These are phyloP conservation scores for Rhizopogon vulgaris DNA, from an alignment of 768 basidiomycete species.

Conservation along the genomic window DNA sequence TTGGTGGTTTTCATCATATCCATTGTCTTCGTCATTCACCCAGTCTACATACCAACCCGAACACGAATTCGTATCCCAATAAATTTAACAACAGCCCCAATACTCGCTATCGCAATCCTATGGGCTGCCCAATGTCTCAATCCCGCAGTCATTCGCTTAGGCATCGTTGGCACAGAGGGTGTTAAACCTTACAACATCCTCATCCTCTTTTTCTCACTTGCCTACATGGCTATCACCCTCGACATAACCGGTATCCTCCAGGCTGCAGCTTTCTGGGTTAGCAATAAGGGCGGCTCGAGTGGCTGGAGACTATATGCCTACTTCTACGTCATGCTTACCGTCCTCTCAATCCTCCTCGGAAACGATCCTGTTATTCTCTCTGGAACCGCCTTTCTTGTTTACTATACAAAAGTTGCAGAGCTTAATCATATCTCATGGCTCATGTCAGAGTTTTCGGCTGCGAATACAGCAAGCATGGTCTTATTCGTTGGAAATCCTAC, in stretches of 20 bases:
- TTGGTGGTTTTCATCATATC: constrained; percentile 48
- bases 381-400: constrained; percentile 85
- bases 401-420: constrained; percentile 62
- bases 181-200: constrained; percentile 91
- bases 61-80: constrained; percentile 32
- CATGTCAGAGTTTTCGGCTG: constrained; percentile 71
- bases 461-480: constrained; percentile 72
- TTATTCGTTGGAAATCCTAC: constrained; percentile 89
- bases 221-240: constrained; percentile 89
- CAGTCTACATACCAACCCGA: constrained; percentile 35
- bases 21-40: constrained; percentile 45
- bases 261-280: constrained; percentile 86
- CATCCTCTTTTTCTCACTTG: constrained; percentile 85
- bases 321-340: constrained; percentile 79
- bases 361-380: constrained; percentile 93
- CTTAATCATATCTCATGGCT: constrained; percentile 60
- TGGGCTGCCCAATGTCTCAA: constrained; percentile 53
- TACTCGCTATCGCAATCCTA: constrained; percentile 43
- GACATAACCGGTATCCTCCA: constrained; percentile 86
- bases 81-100: constrained; percentile 50
- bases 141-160: constrained; percentile 49
- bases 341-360: constrained; percentile 74
- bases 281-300: constrained; percentile 66
- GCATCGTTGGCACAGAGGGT: constrained; percentile 75
- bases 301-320: constrained; percentile 72